Percentiles rank a stretch among this genome's conserved stretches.
Evolutionary conservation across 805 yeast genomes (phyloP).

Genomic region (Cyberlindnera xylosilytica): DNA sequence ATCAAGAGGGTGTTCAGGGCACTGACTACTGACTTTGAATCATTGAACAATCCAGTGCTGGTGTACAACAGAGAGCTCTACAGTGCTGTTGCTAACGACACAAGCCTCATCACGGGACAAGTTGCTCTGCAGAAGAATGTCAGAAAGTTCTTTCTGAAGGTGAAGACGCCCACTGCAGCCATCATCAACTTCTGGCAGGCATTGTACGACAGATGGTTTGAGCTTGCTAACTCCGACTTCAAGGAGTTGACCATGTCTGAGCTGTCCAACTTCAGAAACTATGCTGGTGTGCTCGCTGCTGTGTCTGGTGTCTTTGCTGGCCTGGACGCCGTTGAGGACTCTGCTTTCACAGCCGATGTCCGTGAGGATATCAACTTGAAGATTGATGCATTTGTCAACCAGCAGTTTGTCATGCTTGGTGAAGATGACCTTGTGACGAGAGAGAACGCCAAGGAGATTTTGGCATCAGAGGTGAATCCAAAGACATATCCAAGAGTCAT

Average conservation of each 20-base stretch:
- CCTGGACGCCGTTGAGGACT: constrained; percentile 20
- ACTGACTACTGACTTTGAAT: constrained; percentile 22
- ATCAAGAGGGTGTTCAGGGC: constrained; percentile 41
- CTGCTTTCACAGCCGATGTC: constrained; percentile 17
- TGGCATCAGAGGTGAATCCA: constrained; percentile 65
- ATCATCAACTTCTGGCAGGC: constrained; percentile 39
- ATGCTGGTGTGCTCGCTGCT: constrained; percentile 71
- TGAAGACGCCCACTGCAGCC: constrained; percentile 31
- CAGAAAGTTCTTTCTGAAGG: constrained; percentile 36
- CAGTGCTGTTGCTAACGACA: constrained; percentile 47
- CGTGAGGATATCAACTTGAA: constrained; percentile 33
- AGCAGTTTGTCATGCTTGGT: constrained; percentile 46
- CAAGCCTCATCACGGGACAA: constrained; percentile 59
- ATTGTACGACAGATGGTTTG: constrained; percentile 49
- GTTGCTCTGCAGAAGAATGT: constrained; percentile 71
- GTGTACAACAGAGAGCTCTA: constrained; percentile 36
- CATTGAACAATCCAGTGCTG: constrained; percentile 5
- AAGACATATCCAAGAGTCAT: constrained; percentile 48
- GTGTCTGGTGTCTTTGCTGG: constrained; percentile 59
- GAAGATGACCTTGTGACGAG: constrained; percentile 52
- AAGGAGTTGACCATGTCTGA: constrained; percentile 33
- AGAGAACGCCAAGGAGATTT: constrained; percentile 69
- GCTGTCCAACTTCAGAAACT: constrained; percentile 53
- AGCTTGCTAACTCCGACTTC: constrained; percentile 22
- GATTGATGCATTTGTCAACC: constrained; percentile 47